Conservation (phyloP, 495 filamentous ascomycete genomes). For the Immersiella caudata region DNA sequence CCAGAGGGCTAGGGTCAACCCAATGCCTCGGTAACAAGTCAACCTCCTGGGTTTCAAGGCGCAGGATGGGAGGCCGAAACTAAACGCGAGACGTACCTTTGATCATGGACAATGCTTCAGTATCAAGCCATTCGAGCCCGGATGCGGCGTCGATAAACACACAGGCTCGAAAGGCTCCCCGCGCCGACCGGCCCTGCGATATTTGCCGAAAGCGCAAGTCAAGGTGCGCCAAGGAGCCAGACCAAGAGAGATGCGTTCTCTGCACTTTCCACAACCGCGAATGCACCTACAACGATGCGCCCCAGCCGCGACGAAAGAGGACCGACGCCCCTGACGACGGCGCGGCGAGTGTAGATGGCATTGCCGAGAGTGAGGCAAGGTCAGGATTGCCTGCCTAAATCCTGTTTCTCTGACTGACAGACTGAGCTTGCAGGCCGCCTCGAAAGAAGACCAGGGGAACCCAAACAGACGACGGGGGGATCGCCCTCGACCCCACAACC, state of each 20-base stretch:
- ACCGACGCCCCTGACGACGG: constrained; percentile 20
- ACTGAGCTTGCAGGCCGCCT: constrained; percentile 14
- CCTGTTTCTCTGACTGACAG: neutral
- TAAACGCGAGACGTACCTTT: neutral
- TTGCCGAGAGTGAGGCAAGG: constrained; percentile 15
- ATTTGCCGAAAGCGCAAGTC: constrained; percentile 78
- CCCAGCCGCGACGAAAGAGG: constrained; percentile 56
- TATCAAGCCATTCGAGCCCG: constrained; percentile 29
- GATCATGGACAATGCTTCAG: constrained; percentile 31
- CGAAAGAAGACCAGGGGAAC: constrained; percentile 25
- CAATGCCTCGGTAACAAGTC: neutral
- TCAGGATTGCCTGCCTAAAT: neutral
- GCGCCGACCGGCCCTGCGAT: constrained; percentile 52
- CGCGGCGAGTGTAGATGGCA: constrained; percentile 13
- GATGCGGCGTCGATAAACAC: constrained; percentile 22
- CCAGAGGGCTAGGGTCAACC: neutral
- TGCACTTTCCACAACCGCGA: constrained; percentile 53
- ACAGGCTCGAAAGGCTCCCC: constrained; percentile 20
- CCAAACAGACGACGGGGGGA: constrained; percentile 20
- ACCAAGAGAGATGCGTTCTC: constrained; percentile 49
- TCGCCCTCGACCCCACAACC: neutral
- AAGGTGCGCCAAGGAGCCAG: constrained; percentile 72
- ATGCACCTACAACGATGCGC: constrained; percentile 56
- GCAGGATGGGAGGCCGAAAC: constrained; percentile 5
- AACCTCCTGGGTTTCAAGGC: neutral